Evolutionary conservation across 176 grass and related monocot species (phyloP), one percentile per base, ranked within the genome.

Genomic region (Tillandsia leiboldiana): DNA sequence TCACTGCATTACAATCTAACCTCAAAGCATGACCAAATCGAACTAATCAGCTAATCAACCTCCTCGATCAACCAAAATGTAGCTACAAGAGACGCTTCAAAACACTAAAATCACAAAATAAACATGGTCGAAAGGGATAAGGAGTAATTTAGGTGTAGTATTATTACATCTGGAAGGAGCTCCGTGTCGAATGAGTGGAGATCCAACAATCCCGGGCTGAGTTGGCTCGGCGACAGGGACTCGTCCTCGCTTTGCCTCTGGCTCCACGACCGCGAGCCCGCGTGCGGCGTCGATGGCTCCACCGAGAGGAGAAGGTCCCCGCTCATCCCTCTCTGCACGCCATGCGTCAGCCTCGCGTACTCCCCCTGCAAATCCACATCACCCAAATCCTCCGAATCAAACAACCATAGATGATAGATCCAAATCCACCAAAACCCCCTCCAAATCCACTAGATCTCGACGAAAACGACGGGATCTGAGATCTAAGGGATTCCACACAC

Each of bases 161-260:
- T 4, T 58, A 74, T 90, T 84, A 99, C 94, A 64, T 99, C 90
- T 10, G 87, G 82, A 52, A 99, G 88, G 27, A 99, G 87, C 82
- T 99, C 94, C 8, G 90, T 99, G 67, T 99, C 90, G 27, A 90
- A 83, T 7, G 89, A 86, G 20, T 99, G 94, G 64, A 99, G 84
- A 79, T 99, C 94, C 76, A 99, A 84, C 69, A 99, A 77, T 2
- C 94, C 94, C 1, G 94, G 94, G 50, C 94, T 99, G 72, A 90
- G 78, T 80, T 93, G 86, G 72, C 82, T 86, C 73, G 74, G 71
- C 52, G 42, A 77, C 28, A 69, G 33, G 47, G 53, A 65, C 18
- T 69, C 75, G 28, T 61, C 75, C 33, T 42, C 65, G 64, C 47
- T 85, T 75, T 53, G 71, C 82, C 64, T 48, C 82, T 48, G 76